Evolutionary conservation across 345 rosid genomes (phyloP).

Genomic region (Hypericum perforatum): DNA sequence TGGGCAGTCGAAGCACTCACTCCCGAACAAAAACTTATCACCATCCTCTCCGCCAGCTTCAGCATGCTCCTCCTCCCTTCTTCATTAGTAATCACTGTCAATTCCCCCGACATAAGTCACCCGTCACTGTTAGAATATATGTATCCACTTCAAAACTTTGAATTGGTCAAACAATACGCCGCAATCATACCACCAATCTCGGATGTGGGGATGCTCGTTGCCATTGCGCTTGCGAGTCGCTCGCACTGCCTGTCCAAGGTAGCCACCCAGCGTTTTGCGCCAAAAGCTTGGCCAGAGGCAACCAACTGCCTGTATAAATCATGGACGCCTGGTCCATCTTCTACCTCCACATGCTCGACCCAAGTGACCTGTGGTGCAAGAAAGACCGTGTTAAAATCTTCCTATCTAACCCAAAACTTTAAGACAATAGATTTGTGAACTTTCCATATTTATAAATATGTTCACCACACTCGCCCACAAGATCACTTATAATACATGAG

Average conservation of each 20-base stretch:
- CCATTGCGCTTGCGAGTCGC: constrained; percentile 61
- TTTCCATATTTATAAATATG: too few species aligned
- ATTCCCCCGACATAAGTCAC: neutral
- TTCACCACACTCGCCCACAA: too few species aligned
- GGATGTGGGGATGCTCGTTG: constrained; percentile 36
- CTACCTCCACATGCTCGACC: constrained; percentile 90
- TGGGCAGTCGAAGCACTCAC: constrained; percentile 65
- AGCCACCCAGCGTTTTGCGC: constrained; percentile 85
- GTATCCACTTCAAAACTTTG: too few species aligned
- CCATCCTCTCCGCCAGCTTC: constrained; percentile 77
- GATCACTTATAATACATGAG: neutral
- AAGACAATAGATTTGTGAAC: too few species aligned
- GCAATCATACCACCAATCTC: constrained; percentile 42
- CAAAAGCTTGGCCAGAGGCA: constrained; percentile 60
- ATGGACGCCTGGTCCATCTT: constrained; percentile 51
- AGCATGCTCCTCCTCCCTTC: constrained; percentile 67
- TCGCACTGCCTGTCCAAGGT: constrained; percentile 76
- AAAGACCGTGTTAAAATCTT: too few species aligned
- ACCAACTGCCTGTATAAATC: constrained; percentile 55
- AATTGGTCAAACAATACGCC: neutral
- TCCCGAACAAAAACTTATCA: constrained; percentile 61
- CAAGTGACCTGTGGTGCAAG: constrained; percentile 52
- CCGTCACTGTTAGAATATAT: too few species aligned
- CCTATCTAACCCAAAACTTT: too few species aligned
- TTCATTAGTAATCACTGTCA: constrained; percentile 49